Evolutionary conservation across 768 basidiomycete genomes (phyloP), one percentile per base, ranked within the genome.

Genomic region (Mycena metata): DNA sequence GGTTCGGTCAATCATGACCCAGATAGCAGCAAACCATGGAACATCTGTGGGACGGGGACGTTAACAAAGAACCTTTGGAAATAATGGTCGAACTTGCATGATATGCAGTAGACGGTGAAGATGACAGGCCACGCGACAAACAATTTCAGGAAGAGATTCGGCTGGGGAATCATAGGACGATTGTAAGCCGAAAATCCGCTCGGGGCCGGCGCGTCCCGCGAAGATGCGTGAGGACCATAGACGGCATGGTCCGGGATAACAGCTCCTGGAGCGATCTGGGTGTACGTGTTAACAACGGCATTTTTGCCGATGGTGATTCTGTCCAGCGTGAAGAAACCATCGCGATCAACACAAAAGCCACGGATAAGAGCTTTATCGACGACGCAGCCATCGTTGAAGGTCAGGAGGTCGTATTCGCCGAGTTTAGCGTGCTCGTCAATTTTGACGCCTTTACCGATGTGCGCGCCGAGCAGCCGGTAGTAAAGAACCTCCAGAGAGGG

Each of bases 151-250:
- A 71, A 24, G 63, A 76, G 75, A n/a, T 76, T 56, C 17, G 83
- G 83, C 47, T 80, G 73, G 3, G 72, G 69, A 19, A 79, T 70
- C 36, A 76, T 67, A 11, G 82, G 81, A 15, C 82, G 77, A 66
- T 82, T 85, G 67, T 82, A 83, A 23, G 78, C 77, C 16, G 81
- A 78, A 64, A 78, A 83, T 5, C 74, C 70, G 52, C 75, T 70
- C 0, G 83, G 80, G 16, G 81, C 78, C 0, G 83, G 78, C 3
- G 59, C 56, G 45, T 85, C 83, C 64, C 80, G 76, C 4, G 83
- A 83, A 0, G 83, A 83, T 15, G 83, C 77, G 62, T 85, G 84
- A 10, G 84, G 84, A 1, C 84, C 84, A 54, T 82, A 85, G 2
- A 84, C 83, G 0, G 77, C 54, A 41, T 77, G 75, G 47, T 80